phyloP scores from a whole-genome alignment of 129 eudicot species.

The Kitagawia praeruptora region DNA sequence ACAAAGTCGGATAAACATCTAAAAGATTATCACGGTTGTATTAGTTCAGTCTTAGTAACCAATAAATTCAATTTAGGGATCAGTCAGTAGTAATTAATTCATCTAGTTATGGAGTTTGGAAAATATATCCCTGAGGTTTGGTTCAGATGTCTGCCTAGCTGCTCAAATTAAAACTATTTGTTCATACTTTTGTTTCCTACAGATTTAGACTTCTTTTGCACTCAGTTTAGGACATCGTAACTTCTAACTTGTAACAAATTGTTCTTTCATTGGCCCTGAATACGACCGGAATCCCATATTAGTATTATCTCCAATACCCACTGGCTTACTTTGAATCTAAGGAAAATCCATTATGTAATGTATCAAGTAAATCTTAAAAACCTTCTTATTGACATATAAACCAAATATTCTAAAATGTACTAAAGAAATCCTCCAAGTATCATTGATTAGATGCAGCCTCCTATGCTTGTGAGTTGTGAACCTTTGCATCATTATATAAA shows the following conservation, averaged over 20 bases:
- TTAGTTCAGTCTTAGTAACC: background rate
- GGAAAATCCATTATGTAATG: background rate
- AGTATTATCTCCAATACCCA: background rate
- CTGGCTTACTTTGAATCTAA: too few relatives aligned
- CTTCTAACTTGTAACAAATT: background rate
- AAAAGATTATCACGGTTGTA: background rate
- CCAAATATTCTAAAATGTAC: background rate
- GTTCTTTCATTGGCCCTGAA: background rate
- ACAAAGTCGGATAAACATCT: background rate
- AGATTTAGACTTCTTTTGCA: background rate
- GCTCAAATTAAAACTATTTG: background rate
- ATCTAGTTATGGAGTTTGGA: background rate
- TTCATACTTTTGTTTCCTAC: background rate
- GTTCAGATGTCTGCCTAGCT: background rate
- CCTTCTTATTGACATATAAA: background rate
- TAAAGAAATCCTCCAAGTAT: background rate
- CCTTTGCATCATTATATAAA: background rate
- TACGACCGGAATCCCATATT: background rate
- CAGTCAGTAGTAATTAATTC: background rate
- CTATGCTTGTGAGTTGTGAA: background rate
- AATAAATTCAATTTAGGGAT: background rate
- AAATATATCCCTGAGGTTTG: too few relatives aligned
- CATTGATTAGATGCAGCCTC: background rate
- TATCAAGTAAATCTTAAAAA: too few relatives aligned
- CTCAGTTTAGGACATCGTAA: background rate